Conservation (phyloP, 768 basidiomycete species). For the Kwoniella heveanensis region DNA sequence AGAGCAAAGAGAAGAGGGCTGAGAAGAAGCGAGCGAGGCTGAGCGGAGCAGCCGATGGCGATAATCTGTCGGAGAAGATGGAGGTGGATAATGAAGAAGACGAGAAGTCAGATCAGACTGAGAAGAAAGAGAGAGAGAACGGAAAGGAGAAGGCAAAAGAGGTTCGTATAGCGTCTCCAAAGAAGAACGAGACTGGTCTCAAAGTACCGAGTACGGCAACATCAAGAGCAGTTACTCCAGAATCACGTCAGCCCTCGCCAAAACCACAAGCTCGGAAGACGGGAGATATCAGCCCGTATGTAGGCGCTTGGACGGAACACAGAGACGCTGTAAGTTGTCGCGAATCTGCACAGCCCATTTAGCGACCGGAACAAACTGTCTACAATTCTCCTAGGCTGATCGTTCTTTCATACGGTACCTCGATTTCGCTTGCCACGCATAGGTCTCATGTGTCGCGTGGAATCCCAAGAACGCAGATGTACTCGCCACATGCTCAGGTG, state of each 20-base stretch:
- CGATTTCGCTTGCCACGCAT: background rate
- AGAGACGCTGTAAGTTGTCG: conserved; percentile 33
- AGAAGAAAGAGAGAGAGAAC: conserved; percentile 26
- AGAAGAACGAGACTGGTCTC: conserved; percentile 10
- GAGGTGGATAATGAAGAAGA: conserved; percentile 5
- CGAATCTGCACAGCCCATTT: no score
- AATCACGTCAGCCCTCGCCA: conserved; percentile 9
- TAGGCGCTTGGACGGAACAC: conserved; percentile 32
- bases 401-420: background rate
- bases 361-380: no score
- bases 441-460: conserved; percentile 50
- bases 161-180: conserved; percentile 12
- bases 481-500: conserved; percentile 42
- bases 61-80: conserved; percentile 5
- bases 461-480: conserved; percentile 47
- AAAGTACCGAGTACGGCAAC: conserved; percentile 3
- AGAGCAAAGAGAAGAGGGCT: conserved; percentile 10
- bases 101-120: background rate
- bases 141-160: conserved; percentile 10
- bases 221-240: conserved; percentile 13
- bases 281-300: background rate
- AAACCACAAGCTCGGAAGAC: background rate
- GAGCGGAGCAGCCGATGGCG: conserved; percentile 13
- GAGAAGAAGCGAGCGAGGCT: conserved; percentile 9
- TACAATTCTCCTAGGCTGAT: no score